Evolutionary conservation across 768 basidiomycete genomes (phyloP), one percentile per base, ranked within the genome.

Genomic region (Tylopilus balloui): DNA sequence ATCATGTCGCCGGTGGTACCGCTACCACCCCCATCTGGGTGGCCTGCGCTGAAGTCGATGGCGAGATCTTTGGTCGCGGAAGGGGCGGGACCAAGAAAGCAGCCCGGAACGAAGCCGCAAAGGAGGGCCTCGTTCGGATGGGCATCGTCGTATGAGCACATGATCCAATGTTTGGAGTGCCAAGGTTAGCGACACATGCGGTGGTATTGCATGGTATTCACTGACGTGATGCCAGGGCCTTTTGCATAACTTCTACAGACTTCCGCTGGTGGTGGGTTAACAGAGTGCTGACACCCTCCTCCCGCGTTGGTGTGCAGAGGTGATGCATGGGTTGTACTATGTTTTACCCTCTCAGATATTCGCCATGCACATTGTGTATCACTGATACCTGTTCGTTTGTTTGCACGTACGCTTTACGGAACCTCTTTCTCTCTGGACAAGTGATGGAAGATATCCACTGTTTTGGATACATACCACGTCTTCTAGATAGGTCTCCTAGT

Each of bases 31-130:
- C 88, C 3, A 77, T 87, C 52, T 91, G 88, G 88, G 73, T 68
- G 42, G 88, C 80, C 40, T 78, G 71, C 52, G 83, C 83, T 32
- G 64, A 82, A 38, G 78, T 89, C 42, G 77, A 83, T 38, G 80
- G 80, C 3, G 71, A 78, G 46, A 69, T 75, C 40, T 75, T 76
- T 67, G 88, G 86, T 5, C 62, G 62, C 12, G 88, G 88, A 1
- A 74, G 69, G 47, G 88, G 86, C 10, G 78, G 76, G 54, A 89
- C 86, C 35, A 92, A 91, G 76, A 87, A 84, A 64, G 77, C 78
- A 1, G 88, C 88, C 1, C 75, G 83, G 61, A 88, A 89, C 59
- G 88, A 88, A 61, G 88, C 88, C 5, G 88, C 88, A 25, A 89
- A 87, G 65, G 71, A 80, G 55, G 88, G 86, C 3, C 71, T 90